Conservation (phyloP, 73 alveolate species). For the Paramecium octaurelia region DNA sequence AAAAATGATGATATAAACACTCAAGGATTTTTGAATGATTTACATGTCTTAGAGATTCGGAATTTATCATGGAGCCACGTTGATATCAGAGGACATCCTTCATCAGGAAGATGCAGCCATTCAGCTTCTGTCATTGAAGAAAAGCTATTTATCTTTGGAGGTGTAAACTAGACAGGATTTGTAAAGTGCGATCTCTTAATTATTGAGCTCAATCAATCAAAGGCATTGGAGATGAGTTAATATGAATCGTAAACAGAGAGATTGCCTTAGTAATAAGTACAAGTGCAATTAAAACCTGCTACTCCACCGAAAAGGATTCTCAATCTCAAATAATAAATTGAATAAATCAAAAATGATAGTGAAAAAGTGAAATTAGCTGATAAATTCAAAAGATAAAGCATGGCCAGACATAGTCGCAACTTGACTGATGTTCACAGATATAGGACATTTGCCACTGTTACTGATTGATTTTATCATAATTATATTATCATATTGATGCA, state of each 20-base stretch:
- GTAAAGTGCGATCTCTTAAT: neutral
- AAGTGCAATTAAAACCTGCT: neutral
- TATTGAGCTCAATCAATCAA: neutral
- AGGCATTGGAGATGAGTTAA: neutral
- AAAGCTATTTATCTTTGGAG: neutral
- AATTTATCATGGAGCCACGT: neutral
- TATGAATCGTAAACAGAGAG: neutral
- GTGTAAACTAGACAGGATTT: neutral
- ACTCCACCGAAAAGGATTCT: neutral
- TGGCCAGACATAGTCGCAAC: neutral
- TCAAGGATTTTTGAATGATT: slow-evolving; percentile 6
- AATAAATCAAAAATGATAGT: neutral
- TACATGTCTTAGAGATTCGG: neutral
- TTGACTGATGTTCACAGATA: neutral
- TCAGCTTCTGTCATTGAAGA: neutral
- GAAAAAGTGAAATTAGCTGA: neutral
- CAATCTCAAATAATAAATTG: slow-evolving; percentile 1
- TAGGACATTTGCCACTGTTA: neutral
- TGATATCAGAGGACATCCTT: neutral
- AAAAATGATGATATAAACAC: neutral
- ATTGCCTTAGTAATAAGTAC: neutral
- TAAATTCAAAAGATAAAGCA: neutral
- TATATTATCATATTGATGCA: neutral
- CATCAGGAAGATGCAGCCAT: neutral
- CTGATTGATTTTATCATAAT: slow-evolving; percentile 3